phyloP scores from a whole-genome alignment of 495 filamentous ascomycete species.

The Amniculicola lignicola region DNA sequence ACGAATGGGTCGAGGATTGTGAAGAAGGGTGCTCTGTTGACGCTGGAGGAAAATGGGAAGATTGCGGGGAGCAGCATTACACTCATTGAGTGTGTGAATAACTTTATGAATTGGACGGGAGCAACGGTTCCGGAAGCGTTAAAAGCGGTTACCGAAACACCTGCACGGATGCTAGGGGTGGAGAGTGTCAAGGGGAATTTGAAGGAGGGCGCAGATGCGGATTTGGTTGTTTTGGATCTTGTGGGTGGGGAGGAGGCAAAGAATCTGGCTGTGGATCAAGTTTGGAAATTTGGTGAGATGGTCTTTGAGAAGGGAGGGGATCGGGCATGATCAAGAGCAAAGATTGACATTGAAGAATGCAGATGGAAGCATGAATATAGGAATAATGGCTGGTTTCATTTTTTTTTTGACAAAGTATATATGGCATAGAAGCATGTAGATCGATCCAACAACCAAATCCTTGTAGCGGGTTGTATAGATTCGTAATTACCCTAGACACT shows the following conservation, averaged over 20 bases:
- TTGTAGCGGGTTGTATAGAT: too few species aligned
- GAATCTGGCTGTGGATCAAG: slow-evolving; percentile 64
- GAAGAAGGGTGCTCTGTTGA: slow-evolving; percentile 65
- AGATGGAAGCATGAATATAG: too few species aligned
- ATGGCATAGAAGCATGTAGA: too few species aligned
- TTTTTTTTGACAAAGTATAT: too few species aligned
- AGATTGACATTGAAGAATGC: too few species aligned
- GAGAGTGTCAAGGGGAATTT: slow-evolving; percentile 64
- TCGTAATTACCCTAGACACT: too few species aligned
- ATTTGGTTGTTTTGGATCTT: slow-evolving; percentile 69
- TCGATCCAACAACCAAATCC: too few species aligned
- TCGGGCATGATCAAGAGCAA: too few species aligned
- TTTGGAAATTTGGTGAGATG: slow-evolving; percentile 68
- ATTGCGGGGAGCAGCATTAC: slow-evolving; percentile 73
- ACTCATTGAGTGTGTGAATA: slow-evolving; percentile 75
- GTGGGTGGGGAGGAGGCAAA: slow-evolving; percentile 44
- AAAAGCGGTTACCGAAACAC: slow-evolving; percentile 66
- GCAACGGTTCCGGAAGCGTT: slow-evolving; percentile 62
- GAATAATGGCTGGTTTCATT: too few species aligned
- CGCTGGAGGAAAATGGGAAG: slow-evolving; percentile 62
- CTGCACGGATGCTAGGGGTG: slow-evolving; percentile 69
- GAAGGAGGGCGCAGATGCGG: slow-evolving; percentile 70
- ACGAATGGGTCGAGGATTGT: slow-evolving; percentile 69
- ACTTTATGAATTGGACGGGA: slow-evolving; percentile 71
- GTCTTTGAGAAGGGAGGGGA: slow-evolving; percentile 25